phyloP scores from a whole-genome alignment of 495 filamentous ascomycete species.

The Penicilliopsis zonata region DNA sequence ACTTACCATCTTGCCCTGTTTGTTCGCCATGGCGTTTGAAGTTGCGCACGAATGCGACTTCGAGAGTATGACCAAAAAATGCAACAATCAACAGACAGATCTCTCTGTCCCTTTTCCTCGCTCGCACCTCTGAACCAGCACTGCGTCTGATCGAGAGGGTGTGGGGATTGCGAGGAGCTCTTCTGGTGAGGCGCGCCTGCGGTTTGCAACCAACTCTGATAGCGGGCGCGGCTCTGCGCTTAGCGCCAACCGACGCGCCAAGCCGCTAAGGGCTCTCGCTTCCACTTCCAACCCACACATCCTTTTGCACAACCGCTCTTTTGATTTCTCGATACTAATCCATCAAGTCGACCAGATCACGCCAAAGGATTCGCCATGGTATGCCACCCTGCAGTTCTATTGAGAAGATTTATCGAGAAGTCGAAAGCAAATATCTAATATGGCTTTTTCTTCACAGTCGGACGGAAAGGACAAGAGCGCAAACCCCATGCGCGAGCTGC shows the following conservation, averaged over 20 bases:
- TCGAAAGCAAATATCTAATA: conserved; percentile 3
- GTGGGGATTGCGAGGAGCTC: background rate
- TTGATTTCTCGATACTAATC: conserved; percentile 18
- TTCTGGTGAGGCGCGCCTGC: no score
- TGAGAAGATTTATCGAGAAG: background rate
- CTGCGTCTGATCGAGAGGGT: background rate
- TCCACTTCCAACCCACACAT: conserved; percentile 31
- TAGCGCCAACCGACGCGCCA: conserved; percentile 16
- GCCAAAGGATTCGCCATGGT: conserved; percentile 39
- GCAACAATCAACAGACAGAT: conserved; percentile 1
- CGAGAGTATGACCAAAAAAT: conserved; percentile 42
- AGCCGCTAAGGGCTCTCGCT: conserved; percentile 32
- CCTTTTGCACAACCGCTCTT: conserved; percentile 18
- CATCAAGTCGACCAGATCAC: conserved; percentile 35
- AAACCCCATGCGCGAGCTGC: conserved; percentile 99
- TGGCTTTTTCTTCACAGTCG: conserved; percentile 21
- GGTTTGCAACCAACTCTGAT: no score
- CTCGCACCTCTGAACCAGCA: background rate
- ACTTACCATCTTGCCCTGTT: conserved; percentile 98
- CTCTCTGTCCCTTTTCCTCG: background rate
- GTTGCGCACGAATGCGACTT: conserved; percentile 61
- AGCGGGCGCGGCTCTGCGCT: conserved; percentile 14
- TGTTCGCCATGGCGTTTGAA: conserved; percentile 68
- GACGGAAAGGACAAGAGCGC: conserved; percentile 66
- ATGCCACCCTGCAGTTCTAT: conserved; percentile 12